A percentile compares a stretch with the other conserved stretches of the same genome.
phyloP scores from a whole-genome alignment of 345 rosid genomes.

The Syzygium aromaticum region DNA sequence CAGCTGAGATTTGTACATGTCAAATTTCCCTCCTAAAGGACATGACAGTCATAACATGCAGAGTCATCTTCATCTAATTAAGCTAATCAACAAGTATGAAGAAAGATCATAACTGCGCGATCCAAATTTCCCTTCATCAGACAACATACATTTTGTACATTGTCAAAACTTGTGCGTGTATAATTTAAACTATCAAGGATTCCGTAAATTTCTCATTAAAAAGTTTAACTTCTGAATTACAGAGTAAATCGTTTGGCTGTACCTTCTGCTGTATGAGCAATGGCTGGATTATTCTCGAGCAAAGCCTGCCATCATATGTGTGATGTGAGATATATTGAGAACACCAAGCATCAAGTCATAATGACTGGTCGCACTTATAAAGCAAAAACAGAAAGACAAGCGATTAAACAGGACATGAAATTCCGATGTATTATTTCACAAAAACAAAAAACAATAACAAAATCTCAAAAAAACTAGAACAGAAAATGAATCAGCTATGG shows the following conservation, averaged over 20 bases:
- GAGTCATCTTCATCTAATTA: not conserved
- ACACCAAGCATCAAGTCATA: not conserved
- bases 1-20: not conserved
- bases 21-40: not conserved
- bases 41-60: not conserved
- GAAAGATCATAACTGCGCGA: not conserved
- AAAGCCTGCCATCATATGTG: constrained; percentile 44
- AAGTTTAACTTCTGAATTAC: not conserved
- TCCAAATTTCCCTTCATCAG: not conserved
- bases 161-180: not conserved
- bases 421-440: not conserved
- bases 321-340: not conserved
- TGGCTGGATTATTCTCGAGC: constrained; percentile 64
- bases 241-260: constrained; percentile 1
- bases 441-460: not conserved
- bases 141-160: not conserved
- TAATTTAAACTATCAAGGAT: not conserved
- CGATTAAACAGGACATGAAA: not conserved
- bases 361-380: not conserved
- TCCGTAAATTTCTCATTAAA: not conserved
- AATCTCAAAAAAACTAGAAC: not conserved
- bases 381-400: not conserved
- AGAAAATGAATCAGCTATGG: not conserved
- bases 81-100: not conserved
- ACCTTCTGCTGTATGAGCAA: constrained; percentile 57